Percentiles rank a stretch among this genome's conserved stretches.
Evolutionary conservation across 495 filamentous ascomycete species (phyloP).

Genomic region (Annulohypoxylon bovei): DNA sequence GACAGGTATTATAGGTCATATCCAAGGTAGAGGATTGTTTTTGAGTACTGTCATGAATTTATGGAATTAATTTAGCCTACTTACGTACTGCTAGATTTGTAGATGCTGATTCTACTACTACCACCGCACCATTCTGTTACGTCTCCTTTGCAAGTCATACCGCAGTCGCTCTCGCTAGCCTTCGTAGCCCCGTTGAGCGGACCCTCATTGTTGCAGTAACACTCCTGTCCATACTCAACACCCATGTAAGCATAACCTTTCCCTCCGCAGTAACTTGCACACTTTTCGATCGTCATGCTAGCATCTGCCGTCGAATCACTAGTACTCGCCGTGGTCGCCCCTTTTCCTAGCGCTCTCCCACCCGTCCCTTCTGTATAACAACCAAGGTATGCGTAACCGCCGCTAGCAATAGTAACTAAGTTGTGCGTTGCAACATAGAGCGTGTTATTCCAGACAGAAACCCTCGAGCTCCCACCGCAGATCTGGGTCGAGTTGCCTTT

Average conservation of each 20-base stretch:
- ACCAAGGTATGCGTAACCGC: conserved; percentile 25
- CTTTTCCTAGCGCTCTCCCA: conserved; percentile 35
- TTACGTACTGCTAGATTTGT: conserved; percentile 4
- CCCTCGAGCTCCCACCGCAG: conserved; percentile 36
- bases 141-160: conserved; percentile 44
- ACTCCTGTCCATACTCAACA: conserved; percentile 47
- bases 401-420: not conserved
- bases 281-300: conserved; percentile 48
- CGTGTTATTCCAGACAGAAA: conserved; percentile 35
- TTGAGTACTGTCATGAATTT: too few relatives aligned
- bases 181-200: conserved; percentile 25
- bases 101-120: conserved; percentile 35
- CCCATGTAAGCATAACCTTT: conserved; percentile 41
- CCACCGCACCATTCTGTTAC: conserved; percentile 44
- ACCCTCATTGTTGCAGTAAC: conserved; percentile 43
- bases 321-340: not conserved
- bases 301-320: conserved; percentile 22
- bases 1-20: too few relatives aligned
- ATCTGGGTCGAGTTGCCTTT: conserved; percentile 41
- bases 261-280: conserved; percentile 45
- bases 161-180: conserved; percentile 40
- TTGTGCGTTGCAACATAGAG: conserved; percentile 24
- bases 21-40: too few relatives aligned
- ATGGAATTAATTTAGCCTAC: not conserved
- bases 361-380: conserved; percentile 36